Conservation (phyloP, 352 stramenopile species). For the Phytophthora nicotianae region DNA sequence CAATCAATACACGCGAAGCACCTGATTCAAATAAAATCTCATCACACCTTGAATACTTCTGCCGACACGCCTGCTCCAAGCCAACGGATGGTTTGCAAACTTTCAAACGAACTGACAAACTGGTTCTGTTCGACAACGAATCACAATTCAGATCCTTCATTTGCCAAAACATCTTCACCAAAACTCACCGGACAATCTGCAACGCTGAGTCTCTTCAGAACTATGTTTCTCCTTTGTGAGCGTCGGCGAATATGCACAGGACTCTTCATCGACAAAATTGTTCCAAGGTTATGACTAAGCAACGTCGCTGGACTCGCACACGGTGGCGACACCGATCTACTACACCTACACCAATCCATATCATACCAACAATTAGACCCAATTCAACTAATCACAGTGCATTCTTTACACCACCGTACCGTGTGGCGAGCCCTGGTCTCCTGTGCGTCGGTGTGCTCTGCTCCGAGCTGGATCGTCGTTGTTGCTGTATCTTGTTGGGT, state of each 20-base stretch:
- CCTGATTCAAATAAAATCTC: background rate
- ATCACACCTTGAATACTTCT: constrained; percentile 71
- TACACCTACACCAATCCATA: constrained; percentile 11
- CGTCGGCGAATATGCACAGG: constrained; percentile 24
- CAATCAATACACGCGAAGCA: constrained; percentile 8
- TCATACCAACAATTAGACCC: background rate
- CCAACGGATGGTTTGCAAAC: constrained; percentile 60
- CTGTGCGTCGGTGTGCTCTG: constrained; percentile 23
- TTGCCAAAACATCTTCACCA: background rate
- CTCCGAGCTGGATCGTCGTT: constrained; percentile 29
- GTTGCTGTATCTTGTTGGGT: constrained; percentile 11
- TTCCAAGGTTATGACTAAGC: constrained; percentile 42
- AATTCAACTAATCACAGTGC: background rate
- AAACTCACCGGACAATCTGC: constrained; percentile 27
- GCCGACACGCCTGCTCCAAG: constrained; percentile 73
- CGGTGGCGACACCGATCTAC: constrained; percentile 31
- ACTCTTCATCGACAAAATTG: constrained; percentile 48
- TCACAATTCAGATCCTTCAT: constrained; percentile 9
- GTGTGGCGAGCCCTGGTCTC: constrained; percentile 11
- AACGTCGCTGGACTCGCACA: constrained; percentile 49
- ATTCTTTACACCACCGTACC: constrained; percentile 14
- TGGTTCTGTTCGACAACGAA: constrained; percentile 26
- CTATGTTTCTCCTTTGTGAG: constrained; percentile 24
- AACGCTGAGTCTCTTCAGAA: constrained; percentile 37
- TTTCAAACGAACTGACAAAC: constrained; percentile 48